Base-by-base conservation (phyloP, 805 yeast species). In the Kazachstania kunashirensis region DNA sequence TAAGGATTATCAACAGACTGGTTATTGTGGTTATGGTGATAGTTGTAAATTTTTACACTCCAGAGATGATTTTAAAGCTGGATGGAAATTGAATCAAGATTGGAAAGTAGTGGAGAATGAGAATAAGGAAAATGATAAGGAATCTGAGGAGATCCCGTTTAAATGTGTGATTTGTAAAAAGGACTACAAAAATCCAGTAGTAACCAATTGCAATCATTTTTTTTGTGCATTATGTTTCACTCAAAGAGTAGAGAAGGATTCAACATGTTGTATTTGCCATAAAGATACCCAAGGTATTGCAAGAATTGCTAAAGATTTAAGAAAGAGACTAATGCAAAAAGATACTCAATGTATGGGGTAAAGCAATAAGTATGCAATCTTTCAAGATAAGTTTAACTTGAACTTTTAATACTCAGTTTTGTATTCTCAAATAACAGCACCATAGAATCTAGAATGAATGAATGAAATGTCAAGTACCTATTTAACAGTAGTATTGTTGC, bases 1-100 rank as follows among this genome's bases (percentile, higher is more conserved):
- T 55, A 92, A 89, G 52, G 97, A 92, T 57, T 92, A 72, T 57
- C 71, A 76, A 40, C 82, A 80, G 47, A 88, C 94, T 0, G 99
- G 98, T 0, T 88, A 77, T 53, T 92, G 98, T 67, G 96, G 96
- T 5, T 92, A 80, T 55, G 99, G 99, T 7, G 98, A 92, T 49
- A 80, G 92, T 24, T 92, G 99, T 64, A 92, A 92, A 62, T 92
- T 92, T 57, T 57, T 89, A 24, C 99, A 92, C 55, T 74, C 84
- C 12, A 63, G 99, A 58, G 96, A 84, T 47, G 95, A 84, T 51
- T 81, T 78, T 61, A 72, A 69, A 38, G 77, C 77, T 32, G 83
- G 79, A 21, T 75, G 77, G 74, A 75, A 79, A 40, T 55, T 79
- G 6, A 71, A 69, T 19, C 67, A 67, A 40, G 94, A 84, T 31